Percentiles rank a stretch among this genome's conserved stretches.
These are phyloP conservation scores for Epithemia pelagica DNA, from an alignment of 108 stramenopile species.

Conservation along the genomic window DNA sequence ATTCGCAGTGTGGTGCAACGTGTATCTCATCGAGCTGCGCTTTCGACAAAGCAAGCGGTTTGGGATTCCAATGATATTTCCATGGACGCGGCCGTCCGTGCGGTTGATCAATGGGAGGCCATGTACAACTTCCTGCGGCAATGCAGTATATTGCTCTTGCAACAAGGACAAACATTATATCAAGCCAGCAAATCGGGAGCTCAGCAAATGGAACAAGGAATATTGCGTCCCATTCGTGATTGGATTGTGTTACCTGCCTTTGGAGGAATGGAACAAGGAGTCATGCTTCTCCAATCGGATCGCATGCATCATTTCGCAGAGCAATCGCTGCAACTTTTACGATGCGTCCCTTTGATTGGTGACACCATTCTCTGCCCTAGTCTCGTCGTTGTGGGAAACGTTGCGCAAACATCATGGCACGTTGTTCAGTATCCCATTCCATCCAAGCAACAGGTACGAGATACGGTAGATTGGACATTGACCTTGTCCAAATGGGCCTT, in stretches of 20 bases:
- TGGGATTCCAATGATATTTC: slow-evolving; percentile 62
- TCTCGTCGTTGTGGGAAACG: slow-evolving; percentile 26
- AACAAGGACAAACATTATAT: slow-evolving; percentile 33
- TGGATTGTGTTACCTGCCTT: slow-evolving; percentile 58
- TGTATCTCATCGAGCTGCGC: slow-evolving; percentile 31
- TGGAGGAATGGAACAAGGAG: slow-evolving; percentile 30
- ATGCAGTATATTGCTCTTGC: slow-evolving; percentile 21
- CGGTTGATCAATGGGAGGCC: slow-evolving; percentile 59
- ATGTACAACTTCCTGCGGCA: slow-evolving; percentile 33
- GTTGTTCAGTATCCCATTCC: slow-evolving; percentile 59
- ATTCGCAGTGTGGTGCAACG: slow-evolving; percentile 16
- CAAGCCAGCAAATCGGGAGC: slow-evolving; percentile 47
- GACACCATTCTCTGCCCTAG: slow-evolving; percentile 40
- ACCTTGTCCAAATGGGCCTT: slow-evolving; percentile 46
- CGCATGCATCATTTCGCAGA: slow-evolving; percentile 27
- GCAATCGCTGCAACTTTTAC: slow-evolving; percentile 26
- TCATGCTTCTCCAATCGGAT: slow-evolving; percentile 34
- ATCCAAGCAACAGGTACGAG: slow-evolving; percentile 31
- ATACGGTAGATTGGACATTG: slow-evolving; percentile 41
- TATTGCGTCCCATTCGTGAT: slow-evolving; percentile 58
- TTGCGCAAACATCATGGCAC: slow-evolving; percentile 30
- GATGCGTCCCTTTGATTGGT: slow-evolving; percentile 44
- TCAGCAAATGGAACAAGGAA: slow-evolving; percentile 35
- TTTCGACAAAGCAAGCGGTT: slow-evolving; percentile 42
- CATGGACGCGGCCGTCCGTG: slow-evolving; percentile 45